A percentile compares a stretch with the other conserved stretches of the same genome.
These are phyloP conservation scores for Gynostemma pentaphyllum DNA, from an alignment of 306 rosid genomes.

Conservation along the genomic window DNA sequence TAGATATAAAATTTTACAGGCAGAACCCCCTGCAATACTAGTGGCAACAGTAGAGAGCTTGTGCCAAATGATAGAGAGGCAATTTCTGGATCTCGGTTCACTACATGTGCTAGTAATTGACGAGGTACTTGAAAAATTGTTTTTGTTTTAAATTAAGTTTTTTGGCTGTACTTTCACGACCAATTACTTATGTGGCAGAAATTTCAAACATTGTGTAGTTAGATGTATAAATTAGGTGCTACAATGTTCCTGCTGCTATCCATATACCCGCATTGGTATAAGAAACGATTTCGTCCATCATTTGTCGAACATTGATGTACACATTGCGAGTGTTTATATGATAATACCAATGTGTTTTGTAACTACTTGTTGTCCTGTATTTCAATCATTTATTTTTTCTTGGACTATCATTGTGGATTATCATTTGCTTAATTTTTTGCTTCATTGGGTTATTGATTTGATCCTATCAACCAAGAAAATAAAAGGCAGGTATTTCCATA, in stretches of 20 bases:
- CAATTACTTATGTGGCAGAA: background rate
- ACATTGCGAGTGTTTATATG: background rate
- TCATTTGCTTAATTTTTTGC: too few relatives aligned
- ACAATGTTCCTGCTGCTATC: background rate
- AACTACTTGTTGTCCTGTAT: background rate
- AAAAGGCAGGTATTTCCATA: background rate
- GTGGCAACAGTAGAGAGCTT: conserved; percentile 83
- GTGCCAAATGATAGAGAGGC: conserved; percentile 75
- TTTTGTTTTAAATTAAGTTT: background rate
- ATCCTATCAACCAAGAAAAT: too few relatives aligned
- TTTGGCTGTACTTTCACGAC: background rate
- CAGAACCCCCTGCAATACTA: conserved; percentile 76
- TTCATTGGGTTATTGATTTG: too few relatives aligned
- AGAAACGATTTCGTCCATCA: too few relatives aligned
- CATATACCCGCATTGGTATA: too few relatives aligned
- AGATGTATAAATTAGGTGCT: too few relatives aligned
- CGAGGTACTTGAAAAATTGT: conserved; percentile 44
- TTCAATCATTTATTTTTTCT: background rate
- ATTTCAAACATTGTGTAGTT: background rate
- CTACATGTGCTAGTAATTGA: conserved; percentile 71
- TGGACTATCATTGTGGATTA: too few relatives aligned
- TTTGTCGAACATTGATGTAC: background rate
- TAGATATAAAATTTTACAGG: conserved; percentile 30
- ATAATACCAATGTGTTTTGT: background rate
- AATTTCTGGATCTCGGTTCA: conserved; percentile 44